phyloP scores from a whole-genome alignment of 768 basidiomycete genomes.

The Boletus sp. region DNA sequence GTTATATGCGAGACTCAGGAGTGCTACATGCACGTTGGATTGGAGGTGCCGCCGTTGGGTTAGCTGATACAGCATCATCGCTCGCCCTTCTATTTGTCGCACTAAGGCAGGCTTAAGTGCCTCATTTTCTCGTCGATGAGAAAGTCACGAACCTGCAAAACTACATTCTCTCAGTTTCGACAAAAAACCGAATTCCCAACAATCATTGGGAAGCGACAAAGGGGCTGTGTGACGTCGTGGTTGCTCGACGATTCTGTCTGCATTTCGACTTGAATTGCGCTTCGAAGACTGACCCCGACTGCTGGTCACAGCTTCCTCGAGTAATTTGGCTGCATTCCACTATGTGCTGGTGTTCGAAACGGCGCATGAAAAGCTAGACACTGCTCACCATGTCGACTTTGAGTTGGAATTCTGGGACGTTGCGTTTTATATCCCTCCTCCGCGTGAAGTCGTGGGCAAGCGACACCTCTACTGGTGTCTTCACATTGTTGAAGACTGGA shows the following conservation, averaged over 20 bases:
- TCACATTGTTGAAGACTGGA: constrained; percentile 14
- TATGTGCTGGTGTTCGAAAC: constrained; percentile 15
- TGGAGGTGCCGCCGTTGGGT: constrained; percentile 38
- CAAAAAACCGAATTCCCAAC: not conserved
- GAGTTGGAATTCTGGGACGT: constrained; percentile 21
- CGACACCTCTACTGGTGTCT: constrained; percentile 27
- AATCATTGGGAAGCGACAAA: not conserved
- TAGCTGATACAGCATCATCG: constrained; percentile 42
- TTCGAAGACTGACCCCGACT: constrained; percentile 1
- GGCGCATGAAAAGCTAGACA: not conserved
- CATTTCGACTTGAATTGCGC: not conserved
- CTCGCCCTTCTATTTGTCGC: constrained; percentile 60
- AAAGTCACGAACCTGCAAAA: constrained; percentile 23
- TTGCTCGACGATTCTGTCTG: constrained; percentile 9
- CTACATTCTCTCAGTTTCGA: constrained; percentile 20
- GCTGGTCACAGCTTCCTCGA: constrained; percentile 30
- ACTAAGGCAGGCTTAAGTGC: constrained; percentile 34
- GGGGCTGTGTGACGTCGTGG: not conserved
- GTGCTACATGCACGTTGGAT: constrained; percentile 32
- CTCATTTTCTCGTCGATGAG: not conserved
- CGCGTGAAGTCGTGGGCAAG: constrained; percentile 42
- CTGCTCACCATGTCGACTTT: constrained; percentile 44
- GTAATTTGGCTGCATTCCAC: constrained; percentile 45
- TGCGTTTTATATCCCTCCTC: constrained; percentile 4
- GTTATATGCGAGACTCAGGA: constrained; percentile 62